Base-by-base conservation (phyloP, 139 green algal species). In the Tetradesmus obliquus region DNA sequence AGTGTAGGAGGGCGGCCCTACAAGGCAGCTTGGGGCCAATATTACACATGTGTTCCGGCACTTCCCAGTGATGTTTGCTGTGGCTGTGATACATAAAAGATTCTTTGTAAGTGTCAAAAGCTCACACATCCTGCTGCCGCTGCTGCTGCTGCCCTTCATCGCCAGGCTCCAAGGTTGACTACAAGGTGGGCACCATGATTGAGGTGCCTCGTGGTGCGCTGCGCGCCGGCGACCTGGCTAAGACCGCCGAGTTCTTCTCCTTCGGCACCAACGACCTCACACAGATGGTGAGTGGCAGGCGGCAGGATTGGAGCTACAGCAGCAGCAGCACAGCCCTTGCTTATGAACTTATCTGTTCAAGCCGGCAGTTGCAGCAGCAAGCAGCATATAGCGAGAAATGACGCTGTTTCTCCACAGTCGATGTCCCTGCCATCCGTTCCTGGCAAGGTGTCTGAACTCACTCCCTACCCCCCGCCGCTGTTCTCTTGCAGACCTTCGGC, bases 221-320 rank as follows among this genome's bases (percentile, higher is more conserved):
- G 54, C 88, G 95, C 15, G 97, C 98, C 5, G 96, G 94, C 57
- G 69, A 96, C 87, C 96, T 99, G 54, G 98, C 97, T 5, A 79
- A 91, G 54, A 93, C 94, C 57, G 97, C 97, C 3, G 96, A 98
- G 84, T 99, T 99, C 94, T 99, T 99, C 95, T 96, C 91, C 84
- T 98, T 99, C 91, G 98, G 98, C 79, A 98, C 97, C 76, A 99
- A 99, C 94, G 98, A 99, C 93, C 94, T 99, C 15, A 99, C 98
- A 9, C 98, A 99, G 95, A 96, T 97, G 92, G 66, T 76, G 66
- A 76, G 66, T 19, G n/a, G 66, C 66, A 97, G 8, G 57, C 8
- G 57, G 7, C 8, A 66, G 86, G 71, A 88, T 92, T 19, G 57
- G 3, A 24, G 12, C 17, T 1, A 24, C 55, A 76, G 66, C 66